Evolutionary conservation across 2,329 filamentous ascomycete genomes (phyloP), one percentile per base, ranked within the genome.

Genomic region (Aspergillus novofumigatus): DNA sequence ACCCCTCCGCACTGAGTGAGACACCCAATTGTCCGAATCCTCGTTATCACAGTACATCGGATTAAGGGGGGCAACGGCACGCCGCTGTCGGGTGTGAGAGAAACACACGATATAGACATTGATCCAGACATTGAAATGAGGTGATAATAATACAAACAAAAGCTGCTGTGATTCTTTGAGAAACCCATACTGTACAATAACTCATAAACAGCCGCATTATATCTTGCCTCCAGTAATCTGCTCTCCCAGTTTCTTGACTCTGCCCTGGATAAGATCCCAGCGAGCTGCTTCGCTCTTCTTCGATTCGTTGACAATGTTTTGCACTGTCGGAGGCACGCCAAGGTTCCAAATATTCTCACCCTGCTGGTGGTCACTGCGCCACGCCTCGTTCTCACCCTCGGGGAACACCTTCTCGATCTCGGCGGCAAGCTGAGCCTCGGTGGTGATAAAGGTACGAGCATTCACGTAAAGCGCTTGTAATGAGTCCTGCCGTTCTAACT

Each of bases 391-490:
- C 76, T 72, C 75, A 60, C 84, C 81, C 26, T 86, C 84, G 17
- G 85, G 82, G 76, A 97, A 99, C n/a, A 88, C 81, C 61, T 81
- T 77, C 23, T 95, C 88, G 56, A 97, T 87, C 62, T 86, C 83
- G 17, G 80, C 79, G 65, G 89, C 83, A 35, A 99, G 83, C 72
- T 96, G 88, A 52, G 82, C 77, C 72, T 96, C 92, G 25, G 83
- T 87, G 20, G 91, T 87, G 70, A 99, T 97, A 77, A 97, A 99
- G 42, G 85, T 80, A 26, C 89, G 84, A 4, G 94, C 92, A 65
- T 92, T 89, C 77, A 94, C 89, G 77, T 99, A 99, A 11, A 99
- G 83, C 57, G 90, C 86, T 75, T 96, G 91, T 29, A 99, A 77
- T 17, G 87, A 83, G 63, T 93, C 85, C 59, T 84, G 81, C 52